Conservation (phyloP, 768 basidiomycete genomes). For the Botryobasidium botryosum region DNA sequence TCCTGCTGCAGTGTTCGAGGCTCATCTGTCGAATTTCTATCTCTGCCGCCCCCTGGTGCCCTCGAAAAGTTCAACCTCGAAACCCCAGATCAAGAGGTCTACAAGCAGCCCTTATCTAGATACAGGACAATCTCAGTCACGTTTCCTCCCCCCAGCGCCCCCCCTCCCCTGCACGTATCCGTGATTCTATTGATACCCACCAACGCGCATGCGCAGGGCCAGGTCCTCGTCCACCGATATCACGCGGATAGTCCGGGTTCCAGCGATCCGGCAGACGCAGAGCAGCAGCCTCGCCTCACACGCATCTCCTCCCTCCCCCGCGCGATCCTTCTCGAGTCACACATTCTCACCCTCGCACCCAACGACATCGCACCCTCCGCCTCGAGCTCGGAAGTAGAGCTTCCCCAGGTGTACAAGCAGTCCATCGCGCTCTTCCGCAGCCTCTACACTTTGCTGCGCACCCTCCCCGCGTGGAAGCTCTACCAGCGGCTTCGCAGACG, state of each 20-base stretch:
- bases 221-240: slow-evolving; percentile 49
- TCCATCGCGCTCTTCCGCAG: slow-evolving; percentile 70
- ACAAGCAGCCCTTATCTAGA: slow-evolving; percentile 41
- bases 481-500: slow-evolving; percentile 39
- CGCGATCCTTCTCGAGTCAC: slow-evolving; percentile 47
- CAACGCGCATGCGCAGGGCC: slow-evolving; percentile 32
- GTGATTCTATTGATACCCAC: slow-evolving; percentile 49
- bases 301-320: slow-evolving; percentile 53
- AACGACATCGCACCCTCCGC: slow-evolving; percentile 11
- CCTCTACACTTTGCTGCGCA: slow-evolving; percentile 50
- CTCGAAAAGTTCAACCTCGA: slow-evolving; percentile 57
- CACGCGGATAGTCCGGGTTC: not conserved
- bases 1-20: not conserved
- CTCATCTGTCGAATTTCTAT: not conserved
- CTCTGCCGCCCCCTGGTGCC: not conserved
- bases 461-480: slow-evolving; percentile 63
- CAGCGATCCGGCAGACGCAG: not conserved
- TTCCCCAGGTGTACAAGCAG: slow-evolving; percentile 71
- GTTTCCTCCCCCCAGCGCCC: slow-evolving; percentile 16
- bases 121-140: slow-evolving; percentile 41
- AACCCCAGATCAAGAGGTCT: slow-evolving; percentile 54
- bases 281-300: slow-evolving; percentile 24
- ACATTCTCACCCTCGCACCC: slow-evolving; percentile 12
- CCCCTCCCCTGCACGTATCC: slow-evolving; percentile 43
- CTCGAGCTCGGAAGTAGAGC: slow-evolving; percentile 32